Conservation (phyloP, 805 yeast species). For the Yueomyces sp. region DNA sequence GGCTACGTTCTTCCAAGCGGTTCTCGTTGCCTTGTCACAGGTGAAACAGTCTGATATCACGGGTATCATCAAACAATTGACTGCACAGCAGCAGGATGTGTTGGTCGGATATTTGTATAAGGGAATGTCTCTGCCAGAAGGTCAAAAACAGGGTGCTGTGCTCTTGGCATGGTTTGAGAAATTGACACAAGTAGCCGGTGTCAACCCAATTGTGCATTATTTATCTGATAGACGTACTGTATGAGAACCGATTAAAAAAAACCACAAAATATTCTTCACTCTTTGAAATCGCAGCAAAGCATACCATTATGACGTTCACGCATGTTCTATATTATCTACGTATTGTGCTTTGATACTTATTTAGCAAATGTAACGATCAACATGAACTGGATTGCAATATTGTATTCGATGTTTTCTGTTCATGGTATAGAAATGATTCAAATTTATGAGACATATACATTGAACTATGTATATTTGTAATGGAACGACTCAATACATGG, state of each 20-base stretch:
- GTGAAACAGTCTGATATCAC: constrained; percentile 58
- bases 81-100: constrained; percentile 55
- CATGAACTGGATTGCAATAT: no score
- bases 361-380: no score
- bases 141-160: constrained; percentile 77
- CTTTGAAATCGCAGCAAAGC: no score
- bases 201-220: constrained; percentile 79
- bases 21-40: constrained; percentile 59
- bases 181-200: constrained; percentile 70
- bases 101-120: constrained; percentile 76
- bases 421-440: no score
- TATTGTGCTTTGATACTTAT: no score
- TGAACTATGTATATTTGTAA: no score
- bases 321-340: no score
- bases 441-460: no score
- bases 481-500: no score
- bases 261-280: background rate
- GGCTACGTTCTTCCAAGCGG: constrained; percentile 35
- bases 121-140: constrained; percentile 66
- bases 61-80: constrained; percentile 43
- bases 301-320: no score
- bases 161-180: constrained; percentile 88
- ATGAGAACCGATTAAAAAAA: background rate
- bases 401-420: no score
- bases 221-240: constrained; percentile 77